phyloP scores from a whole-genome alignment of 257 asterid species.

The Solanum rostratum region DNA sequence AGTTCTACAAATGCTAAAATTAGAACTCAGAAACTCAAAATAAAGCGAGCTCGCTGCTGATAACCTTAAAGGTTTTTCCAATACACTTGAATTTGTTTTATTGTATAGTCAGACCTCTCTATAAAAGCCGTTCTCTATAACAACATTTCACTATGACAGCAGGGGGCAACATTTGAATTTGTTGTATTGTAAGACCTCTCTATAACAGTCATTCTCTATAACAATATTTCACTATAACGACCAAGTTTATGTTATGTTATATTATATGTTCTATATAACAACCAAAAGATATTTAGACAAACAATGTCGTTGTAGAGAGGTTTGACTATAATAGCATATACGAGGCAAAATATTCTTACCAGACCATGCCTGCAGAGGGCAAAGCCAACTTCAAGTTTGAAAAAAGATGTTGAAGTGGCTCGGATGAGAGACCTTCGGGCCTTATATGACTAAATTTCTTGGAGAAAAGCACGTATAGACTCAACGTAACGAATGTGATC shows the following conservation, averaged over 20 bases:
- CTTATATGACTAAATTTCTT: constrained; percentile 33
- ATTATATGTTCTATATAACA: not conserved
- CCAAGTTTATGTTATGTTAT: not conserved
- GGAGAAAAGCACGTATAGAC: constrained; percentile 25
- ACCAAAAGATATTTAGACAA: not conserved
- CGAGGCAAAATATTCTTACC: constrained; percentile 26
- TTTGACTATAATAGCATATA: not conserved
- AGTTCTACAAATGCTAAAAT: not conserved
- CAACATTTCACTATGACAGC: no score
- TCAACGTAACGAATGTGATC: constrained; percentile 40
- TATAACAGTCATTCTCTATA: not conserved
- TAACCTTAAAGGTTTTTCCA: no score
- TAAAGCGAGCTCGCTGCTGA: not conserved
- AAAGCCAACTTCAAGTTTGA: constrained; percentile 40
- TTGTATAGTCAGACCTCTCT: not conserved
- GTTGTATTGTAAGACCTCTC: not conserved
- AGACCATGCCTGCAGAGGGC: constrained; percentile 68
- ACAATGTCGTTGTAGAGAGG: not conserved
- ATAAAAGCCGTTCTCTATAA: not conserved
- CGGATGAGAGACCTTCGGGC: constrained; percentile 32
- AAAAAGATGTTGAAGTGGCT: constrained; percentile 18
- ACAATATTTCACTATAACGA: not conserved
- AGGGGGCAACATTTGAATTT: not conserved
- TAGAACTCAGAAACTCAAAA: not conserved
- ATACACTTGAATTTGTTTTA: not conserved